These are phyloP conservation scores for Eucalyptus fibrosa DNA, from an alignment of 345 rosid species.

Conservation along the genomic window DNA sequence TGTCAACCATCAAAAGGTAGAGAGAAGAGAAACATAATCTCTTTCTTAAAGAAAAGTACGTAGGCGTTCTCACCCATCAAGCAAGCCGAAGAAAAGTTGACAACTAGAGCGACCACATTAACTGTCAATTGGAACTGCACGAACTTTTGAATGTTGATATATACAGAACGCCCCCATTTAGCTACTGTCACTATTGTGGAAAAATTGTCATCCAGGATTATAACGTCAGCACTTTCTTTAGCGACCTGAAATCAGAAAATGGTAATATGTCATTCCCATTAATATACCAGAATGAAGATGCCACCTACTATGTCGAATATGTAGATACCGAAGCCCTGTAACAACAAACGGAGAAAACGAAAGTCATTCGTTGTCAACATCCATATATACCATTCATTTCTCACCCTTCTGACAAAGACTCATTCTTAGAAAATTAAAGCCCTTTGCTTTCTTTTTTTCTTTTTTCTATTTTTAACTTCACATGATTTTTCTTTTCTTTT, in stretches of 20 bases:
- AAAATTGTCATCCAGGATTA: constrained; percentile 90
- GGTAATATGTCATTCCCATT: background rate
- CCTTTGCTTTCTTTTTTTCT: background rate
- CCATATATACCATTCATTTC: background rate
- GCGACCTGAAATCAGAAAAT: constrained; percentile 54
- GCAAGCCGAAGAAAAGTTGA: constrained; percentile 93
- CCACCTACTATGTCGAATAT: background rate
- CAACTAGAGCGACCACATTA: constrained; percentile 71
- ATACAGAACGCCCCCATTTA: constrained; percentile 94
- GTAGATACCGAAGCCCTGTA: background rate
- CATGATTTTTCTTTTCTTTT: background rate
- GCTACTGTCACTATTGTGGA: constrained; percentile 93
- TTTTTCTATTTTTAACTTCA: background rate
- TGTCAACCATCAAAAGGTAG: background rate
- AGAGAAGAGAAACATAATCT: background rate
- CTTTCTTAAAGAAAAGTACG: background rate
- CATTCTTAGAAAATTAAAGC: background rate
- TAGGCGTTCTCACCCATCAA: constrained; percentile 45
- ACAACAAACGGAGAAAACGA: background rate
- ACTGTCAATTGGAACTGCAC: constrained; percentile 97
- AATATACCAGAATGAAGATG: background rate
- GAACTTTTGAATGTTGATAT: constrained; percentile 84
- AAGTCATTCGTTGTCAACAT: background rate
- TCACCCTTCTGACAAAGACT: background rate
- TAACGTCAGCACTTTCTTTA: constrained; percentile 95